These are phyloP conservation scores for Nakazawaea pomicola DNA, from an alignment of 805 yeast species.

Conservation along the genomic window DNA sequence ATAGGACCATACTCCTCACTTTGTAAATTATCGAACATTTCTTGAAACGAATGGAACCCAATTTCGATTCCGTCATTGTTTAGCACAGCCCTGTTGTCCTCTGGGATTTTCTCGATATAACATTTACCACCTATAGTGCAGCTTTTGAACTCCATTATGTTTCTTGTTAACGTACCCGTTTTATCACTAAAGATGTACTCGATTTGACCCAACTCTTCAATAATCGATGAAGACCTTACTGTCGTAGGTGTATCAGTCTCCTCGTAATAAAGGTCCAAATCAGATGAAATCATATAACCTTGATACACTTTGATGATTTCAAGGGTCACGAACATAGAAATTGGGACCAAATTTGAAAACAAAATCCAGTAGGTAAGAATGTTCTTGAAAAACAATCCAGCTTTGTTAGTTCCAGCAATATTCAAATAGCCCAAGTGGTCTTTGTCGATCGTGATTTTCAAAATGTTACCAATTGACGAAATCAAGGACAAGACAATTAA, in stretches of 20 bases:
- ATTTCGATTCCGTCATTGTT: slow-evolving; percentile 72
- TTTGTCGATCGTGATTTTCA: slow-evolving; percentile 54
- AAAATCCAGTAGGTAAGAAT: slow-evolving; percentile 92
- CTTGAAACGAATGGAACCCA: slow-evolving; percentile 71
- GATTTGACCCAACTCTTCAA: slow-evolving; percentile 96
- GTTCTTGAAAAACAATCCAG: slow-evolving; percentile 75
- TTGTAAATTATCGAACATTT: slow-evolving; percentile 45
- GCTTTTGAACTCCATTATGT: slow-evolving; percentile 93
- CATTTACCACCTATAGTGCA: slow-evolving; percentile 91
- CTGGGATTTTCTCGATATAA: slow-evolving; percentile 86
- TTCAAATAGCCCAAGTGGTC: slow-evolving; percentile 57
- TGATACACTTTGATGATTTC: slow-evolving; percentile 94
- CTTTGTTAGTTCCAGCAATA: slow-evolving; percentile 63
- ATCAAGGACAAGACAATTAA: slow-evolving; percentile 70
- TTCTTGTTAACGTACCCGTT: slow-evolving; percentile 94
- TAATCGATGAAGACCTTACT: slow-evolving; percentile 90
- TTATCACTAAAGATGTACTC: slow-evolving; percentile 95
- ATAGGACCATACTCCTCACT: slow-evolving; percentile 31
- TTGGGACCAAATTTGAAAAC: slow-evolving; percentile 96
- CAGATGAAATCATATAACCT: slow-evolving; percentile 90
- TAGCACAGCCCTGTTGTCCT: slow-evolving; percentile 69
- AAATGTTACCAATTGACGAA: slow-evolving; percentile 85
- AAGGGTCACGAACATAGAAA: slow-evolving; percentile 91
- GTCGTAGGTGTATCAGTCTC: slow-evolving; percentile 91
- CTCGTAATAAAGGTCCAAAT: slow-evolving; percentile 86